These are phyloP conservation scores for Rutstroemia sp. DNA, from an alignment of 2,329 filamentous ascomycete genomes.

Conservation along the genomic window DNA sequence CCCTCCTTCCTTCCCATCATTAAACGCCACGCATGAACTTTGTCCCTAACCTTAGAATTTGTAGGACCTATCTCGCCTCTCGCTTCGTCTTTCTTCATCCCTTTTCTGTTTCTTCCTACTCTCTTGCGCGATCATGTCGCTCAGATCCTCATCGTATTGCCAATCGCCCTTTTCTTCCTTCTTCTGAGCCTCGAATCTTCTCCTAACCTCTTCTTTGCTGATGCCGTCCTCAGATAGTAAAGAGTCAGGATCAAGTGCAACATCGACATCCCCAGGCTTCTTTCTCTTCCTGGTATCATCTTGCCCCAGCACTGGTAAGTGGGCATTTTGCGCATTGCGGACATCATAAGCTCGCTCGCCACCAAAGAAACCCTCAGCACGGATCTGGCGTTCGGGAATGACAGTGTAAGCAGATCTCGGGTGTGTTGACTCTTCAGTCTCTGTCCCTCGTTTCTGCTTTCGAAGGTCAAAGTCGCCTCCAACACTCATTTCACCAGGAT, in stretches of 20 bases:
- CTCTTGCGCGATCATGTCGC: conserved; percentile 93
- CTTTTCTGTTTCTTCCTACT: conserved; percentile 83
- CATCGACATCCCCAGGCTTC: conserved; percentile 92
- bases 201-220: conserved; percentile 75
- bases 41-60: conserved; percentile 19
- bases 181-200: conserved; percentile 67
- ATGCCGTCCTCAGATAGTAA: conserved; percentile 68
- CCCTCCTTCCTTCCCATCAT: no score
- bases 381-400: conserved; percentile 78
- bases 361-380: conserved; percentile 89
- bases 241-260: conserved; percentile 81
- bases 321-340: conserved; percentile 46
- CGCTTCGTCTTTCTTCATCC: conserved; percentile 69
- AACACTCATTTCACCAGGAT: conserved; percentile 66
- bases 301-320: conserved; percentile 67
- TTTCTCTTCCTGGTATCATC: conserved; percentile 78
- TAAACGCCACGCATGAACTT: no score
- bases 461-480: conserved; percentile 85
- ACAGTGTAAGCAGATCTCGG: conserved; percentile 82
- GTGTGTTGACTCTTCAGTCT: conserved; percentile 72
- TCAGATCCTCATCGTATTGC: conserved; percentile 81
- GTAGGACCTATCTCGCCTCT: conserved; percentile 37
- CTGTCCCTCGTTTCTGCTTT: conserved; percentile 76
- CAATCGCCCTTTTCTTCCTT: conserved; percentile 52
- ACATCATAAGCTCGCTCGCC: conserved; percentile 92